Percentiles rank a stretch among this genome's conserved stretches.
These are phyloP conservation scores for Chrysanthemum makinoi DNA, from an alignment of 129 eudicot species.

Conservation along the genomic window DNA sequence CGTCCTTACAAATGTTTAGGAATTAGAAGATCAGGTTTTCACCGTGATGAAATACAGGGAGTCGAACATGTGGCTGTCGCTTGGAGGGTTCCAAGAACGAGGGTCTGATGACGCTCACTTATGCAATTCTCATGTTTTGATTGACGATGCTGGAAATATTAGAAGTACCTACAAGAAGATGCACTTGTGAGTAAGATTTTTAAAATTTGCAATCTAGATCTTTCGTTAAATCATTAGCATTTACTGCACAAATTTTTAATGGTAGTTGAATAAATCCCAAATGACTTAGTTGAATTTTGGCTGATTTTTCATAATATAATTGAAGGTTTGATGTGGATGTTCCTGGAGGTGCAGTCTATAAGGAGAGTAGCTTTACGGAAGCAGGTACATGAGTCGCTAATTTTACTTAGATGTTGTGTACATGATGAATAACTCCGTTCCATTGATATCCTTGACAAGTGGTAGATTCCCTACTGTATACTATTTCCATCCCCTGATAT, in stretches of 20 bases:
- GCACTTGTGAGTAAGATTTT: slow-evolving; percentile 61
- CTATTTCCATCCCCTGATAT: too few species aligned
- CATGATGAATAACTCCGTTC: not conserved
- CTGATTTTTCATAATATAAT: slow-evolving; percentile 12
- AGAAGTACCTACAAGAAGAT: slow-evolving; percentile 72
- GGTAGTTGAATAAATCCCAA: not conserved
- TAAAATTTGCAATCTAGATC: slow-evolving; percentile 17
- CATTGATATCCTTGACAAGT: not conserved
- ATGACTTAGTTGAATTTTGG: not conserved
- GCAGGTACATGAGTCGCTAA: slow-evolving; percentile 53
- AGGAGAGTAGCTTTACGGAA: slow-evolving; percentile 94
- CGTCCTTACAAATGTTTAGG: not conserved
- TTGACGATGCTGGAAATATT: slow-evolving; percentile 76
- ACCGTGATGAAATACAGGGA: slow-evolving; percentile 48
- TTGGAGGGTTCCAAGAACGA: slow-evolving; percentile 92
- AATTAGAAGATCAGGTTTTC: not conserved
- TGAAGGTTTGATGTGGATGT: slow-evolving; percentile 96
- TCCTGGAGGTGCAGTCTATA: slow-evolving; percentile 75
- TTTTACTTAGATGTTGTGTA: not conserved
- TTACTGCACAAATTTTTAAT: not conserved
- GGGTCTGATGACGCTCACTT: slow-evolving; percentile 80
- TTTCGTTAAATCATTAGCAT: slow-evolving; percentile 12
- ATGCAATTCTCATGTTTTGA: slow-evolving; percentile 71
- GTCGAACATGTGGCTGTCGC: slow-evolving; percentile 85
- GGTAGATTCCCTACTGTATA: too few species aligned